A percentile compares a stretch with the other conserved stretches of the same genome.
Evolutionary conservation across 257 asterid genomes (phyloP).

Genomic region (Nicotiana knightiana): DNA sequence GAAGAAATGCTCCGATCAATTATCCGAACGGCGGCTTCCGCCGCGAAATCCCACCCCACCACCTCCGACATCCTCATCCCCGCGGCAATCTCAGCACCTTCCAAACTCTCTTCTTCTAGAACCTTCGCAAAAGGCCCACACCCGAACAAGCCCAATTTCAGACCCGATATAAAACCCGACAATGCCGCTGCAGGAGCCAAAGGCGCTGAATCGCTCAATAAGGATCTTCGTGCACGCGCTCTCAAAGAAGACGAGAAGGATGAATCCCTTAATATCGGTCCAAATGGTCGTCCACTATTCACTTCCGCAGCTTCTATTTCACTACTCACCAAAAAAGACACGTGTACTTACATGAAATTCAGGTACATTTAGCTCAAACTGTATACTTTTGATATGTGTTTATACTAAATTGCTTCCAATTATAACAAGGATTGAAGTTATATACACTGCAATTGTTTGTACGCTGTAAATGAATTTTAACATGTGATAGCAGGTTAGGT

Average conservation of each 20-base stretch:
- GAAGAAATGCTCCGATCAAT: constrained; percentile 52
- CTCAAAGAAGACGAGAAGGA: constrained; percentile 67
- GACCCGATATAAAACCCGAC: constrained; percentile 29
- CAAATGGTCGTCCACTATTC: constrained; percentile 78
- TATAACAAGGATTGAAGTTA: too few species aligned
- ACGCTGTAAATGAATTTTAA: too few species aligned
- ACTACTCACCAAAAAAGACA: constrained; percentile 44
- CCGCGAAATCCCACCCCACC: constrained; percentile 4
- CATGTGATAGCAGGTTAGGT: too few species aligned
- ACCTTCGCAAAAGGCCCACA: constrained; percentile 41
- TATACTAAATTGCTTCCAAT: neutral
- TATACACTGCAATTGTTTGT: too few species aligned
- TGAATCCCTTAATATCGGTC: constrained; percentile 69
- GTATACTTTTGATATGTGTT: neutral
- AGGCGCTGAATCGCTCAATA: constrained; percentile 36
- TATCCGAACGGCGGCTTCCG: constrained; percentile 46
- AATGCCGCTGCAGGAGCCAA: constrained; percentile 23
- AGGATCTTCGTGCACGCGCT: constrained; percentile 60
- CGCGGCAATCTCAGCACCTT: constrained; percentile 24
- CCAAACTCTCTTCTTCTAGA: constrained; percentile 34
- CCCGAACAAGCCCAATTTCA: constrained; percentile 26
- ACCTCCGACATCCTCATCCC: neutral
- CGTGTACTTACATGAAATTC: constrained; percentile 60
- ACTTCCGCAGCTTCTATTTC: constrained; percentile 49
- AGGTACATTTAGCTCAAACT: constrained; percentile 34